Base-by-base conservation (phyloP, 2,329 filamentous ascomycete genomes). In the Furcasterigmium sp. region DNA sequence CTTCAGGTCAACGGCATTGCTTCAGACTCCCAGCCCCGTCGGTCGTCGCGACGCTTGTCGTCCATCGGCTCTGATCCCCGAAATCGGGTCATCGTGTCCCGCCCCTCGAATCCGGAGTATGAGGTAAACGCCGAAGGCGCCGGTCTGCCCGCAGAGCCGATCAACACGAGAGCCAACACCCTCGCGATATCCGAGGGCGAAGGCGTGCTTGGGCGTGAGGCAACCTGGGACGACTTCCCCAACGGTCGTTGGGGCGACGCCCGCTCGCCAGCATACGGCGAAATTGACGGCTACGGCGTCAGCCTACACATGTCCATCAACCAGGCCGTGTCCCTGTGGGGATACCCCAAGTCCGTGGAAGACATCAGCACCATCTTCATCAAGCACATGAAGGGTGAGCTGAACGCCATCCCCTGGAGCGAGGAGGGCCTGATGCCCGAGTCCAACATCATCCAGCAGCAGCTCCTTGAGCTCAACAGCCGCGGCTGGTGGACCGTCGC, bases 281-380 rank as follows among this genome's bases (percentile, higher is more conserved):
- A 96, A 63, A 96, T 96, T 46, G 91, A 97, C 58, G 91, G 91
- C n/a, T 97, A 97, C 60, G 93, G 93, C 10, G 90, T 94, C n/a
- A 93, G 85, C 44, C 73, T 98, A 30, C 93, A 96, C 67, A 88
- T 96, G 59, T 88, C 87, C 1, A 81, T 88, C n/a, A 77, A 83
- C 3, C 83, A 91, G 58, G 93, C 93, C 11, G 78, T 91, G 51
- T 76, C 79, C 51, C 74, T 95, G 25, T 98, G 93, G 93, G 89
- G 87, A 18, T 74, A 85, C 46, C 93, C 93, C 0, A 79, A 76
- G 20, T 78, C 77, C 4, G 61, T 62, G 2, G 69, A 75, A 23
- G 90, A 97, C 57, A 86, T 98, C 54, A 90, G 80, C 53, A 69
- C 74, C 10, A 71, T 96, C 37, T 97, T 98, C 66, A 78, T 84